These are phyloP conservation scores for Sclerotinia minor DNA, from an alignment of 2,329 filamentous ascomycete species.

Conservation along the genomic window DNA sequence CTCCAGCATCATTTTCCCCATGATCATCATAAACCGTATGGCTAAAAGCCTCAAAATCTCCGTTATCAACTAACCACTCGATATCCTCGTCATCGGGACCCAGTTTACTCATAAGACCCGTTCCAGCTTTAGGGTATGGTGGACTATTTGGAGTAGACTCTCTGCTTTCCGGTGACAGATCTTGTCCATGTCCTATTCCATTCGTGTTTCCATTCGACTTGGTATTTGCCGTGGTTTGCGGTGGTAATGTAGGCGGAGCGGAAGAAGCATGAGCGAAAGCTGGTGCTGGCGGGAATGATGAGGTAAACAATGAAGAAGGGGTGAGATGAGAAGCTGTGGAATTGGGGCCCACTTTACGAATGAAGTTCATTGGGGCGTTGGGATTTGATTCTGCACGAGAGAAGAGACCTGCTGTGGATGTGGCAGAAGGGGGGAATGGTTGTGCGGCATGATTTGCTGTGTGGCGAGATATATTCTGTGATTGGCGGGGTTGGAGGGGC, in stretches of 20 bases:
- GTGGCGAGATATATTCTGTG: slow-evolving; percentile 27
- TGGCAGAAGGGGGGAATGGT: slow-evolving; percentile 41
- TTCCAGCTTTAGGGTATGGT: slow-evolving; percentile 62
- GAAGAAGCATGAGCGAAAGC: slow-evolving; percentile 50
- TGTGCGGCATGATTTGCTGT: slow-evolving; percentile 34
- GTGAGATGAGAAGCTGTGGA: slow-evolving; percentile 3
- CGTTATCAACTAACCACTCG: slow-evolving; percentile 61
- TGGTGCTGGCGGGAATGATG: slow-evolving; percentile 56
- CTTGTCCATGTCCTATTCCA: slow-evolving; percentile 35
- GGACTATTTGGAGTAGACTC: slow-evolving; percentile 57
- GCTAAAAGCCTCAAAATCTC: slow-evolving; percentile 42
- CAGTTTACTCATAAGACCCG: slow-evolving; percentile 55
- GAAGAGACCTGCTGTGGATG: slow-evolving; percentile 41
- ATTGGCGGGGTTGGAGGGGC: slow-evolving; percentile 20
- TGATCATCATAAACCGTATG: slow-evolving; percentile 40
- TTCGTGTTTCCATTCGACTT: slow-evolving; percentile 13
- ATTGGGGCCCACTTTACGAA: slow-evolving; percentile 42
- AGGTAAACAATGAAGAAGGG: slow-evolving; percentile 21
- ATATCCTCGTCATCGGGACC: slow-evolving; percentile 59
- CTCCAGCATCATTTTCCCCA: slow-evolving; percentile 28
- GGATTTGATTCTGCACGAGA: slow-evolving; percentile 44
- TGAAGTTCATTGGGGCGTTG: slow-evolving; percentile 44
- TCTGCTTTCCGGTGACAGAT: slow-evolving; percentile 42
- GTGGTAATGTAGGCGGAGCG: slow-evolving; percentile 33
- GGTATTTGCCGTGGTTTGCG: slow-evolving; percentile 20